phyloP scores from a whole-genome alignment of 1,284 basidiomycete species.

The Rugiboletus extremiorientalis region DNA sequence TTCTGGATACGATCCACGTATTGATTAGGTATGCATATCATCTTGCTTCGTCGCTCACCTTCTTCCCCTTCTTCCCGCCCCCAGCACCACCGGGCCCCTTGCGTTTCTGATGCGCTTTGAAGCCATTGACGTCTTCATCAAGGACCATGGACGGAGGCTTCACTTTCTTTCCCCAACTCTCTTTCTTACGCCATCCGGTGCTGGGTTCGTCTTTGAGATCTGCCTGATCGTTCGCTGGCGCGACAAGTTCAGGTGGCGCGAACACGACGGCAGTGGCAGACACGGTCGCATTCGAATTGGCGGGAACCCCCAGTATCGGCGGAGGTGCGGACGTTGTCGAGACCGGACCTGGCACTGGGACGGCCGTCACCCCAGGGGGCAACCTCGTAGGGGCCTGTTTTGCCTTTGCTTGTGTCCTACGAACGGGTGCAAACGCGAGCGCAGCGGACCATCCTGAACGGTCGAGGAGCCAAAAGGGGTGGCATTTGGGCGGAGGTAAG shows the following conservation, averaged over 20 bases:
- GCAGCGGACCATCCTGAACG: constrained; percentile 77
- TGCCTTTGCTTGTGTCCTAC: constrained; percentile 55
- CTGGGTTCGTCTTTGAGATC: constrained; percentile 22
- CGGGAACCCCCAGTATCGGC: constrained; percentile 11
- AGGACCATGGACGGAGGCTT: constrained; percentile 87
- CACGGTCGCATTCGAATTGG: constrained; percentile 33
- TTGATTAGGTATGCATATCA: constrained; percentile 3
- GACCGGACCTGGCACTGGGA: constrained; percentile 31
- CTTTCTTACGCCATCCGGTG: constrained; percentile 32
- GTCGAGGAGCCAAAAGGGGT: constrained; percentile 5
- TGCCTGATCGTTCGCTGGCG: constrained; percentile 31
- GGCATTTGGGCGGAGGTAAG: neutral
- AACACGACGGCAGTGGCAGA: constrained; percentile 73
- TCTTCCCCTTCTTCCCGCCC: constrained; percentile 58
- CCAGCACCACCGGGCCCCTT: constrained; percentile 40
- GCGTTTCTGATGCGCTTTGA: constrained; percentile 53
- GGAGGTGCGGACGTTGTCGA: constrained; percentile 20
- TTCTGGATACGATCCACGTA: constrained; percentile 46
- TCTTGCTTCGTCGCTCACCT: constrained; percentile 42
- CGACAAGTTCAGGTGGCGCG: constrained; percentile 62
- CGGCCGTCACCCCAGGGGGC: constrained; percentile 56
- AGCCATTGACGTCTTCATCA: constrained; percentile 86
- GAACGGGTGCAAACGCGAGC: constrained; percentile 81
- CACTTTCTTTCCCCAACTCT: constrained; percentile 82
- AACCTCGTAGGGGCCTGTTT: constrained; percentile 52